Conservation (phyloP, 768 basidiomycete genomes). For the Suillus paluster region DNA sequence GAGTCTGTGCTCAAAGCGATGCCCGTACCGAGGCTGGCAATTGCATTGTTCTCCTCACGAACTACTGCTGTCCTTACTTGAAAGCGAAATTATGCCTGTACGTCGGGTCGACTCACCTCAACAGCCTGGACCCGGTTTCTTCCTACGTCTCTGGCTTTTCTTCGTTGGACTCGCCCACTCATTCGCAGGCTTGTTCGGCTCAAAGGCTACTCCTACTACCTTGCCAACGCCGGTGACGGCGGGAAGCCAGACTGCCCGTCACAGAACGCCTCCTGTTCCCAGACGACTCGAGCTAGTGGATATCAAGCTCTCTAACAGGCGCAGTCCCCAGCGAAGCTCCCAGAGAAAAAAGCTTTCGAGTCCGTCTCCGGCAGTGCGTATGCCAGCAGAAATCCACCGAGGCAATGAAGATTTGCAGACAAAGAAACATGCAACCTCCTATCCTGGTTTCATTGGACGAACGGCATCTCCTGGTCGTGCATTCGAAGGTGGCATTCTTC, state of each 20-base stretch:
- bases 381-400: not conserved
- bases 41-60: not conserved
- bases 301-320: not conserved
- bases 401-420: too few species aligned
- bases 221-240: conserved; percentile 10
- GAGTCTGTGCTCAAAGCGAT: not conserved
- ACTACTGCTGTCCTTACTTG: conserved; percentile 11
- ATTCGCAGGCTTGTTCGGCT: conserved; percentile 5
- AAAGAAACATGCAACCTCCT: not conserved
- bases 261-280: not conserved
- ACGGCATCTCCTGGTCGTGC: not conserved
- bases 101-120: conserved; percentile 1
- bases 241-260: not conserved
- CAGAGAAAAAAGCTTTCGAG: not conserved
- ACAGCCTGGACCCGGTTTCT: not conserved
- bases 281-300: conserved; percentile 3
- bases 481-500: not conserved
- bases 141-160: conserved; percentile 9
- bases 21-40: not conserved
- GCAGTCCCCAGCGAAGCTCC: not conserved
- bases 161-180: conserved; percentile 5
- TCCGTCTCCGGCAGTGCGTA: not conserved
- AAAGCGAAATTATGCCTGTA: conserved; percentile 2
- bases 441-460: not conserved
- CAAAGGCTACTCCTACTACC: not conserved